Percentiles rank a stretch among this genome's conserved stretches.
phyloP scores from a whole-genome alignment of 2,329 filamentous ascomycete species.

The Fragosphaeria purpurea region DNA sequence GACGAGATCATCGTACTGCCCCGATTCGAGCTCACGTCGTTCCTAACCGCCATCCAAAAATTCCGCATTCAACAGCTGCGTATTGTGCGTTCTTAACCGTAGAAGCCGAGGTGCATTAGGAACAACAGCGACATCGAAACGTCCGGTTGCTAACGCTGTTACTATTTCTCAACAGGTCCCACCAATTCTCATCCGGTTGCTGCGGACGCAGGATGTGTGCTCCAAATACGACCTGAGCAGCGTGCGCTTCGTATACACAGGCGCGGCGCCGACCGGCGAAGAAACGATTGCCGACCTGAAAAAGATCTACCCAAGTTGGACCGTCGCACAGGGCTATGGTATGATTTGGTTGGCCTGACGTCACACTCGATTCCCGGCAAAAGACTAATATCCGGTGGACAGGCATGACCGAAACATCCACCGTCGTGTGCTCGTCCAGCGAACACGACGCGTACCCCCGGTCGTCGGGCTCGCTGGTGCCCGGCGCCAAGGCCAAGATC shows the following conservation, averaged over 20 bases:
- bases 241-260: slow-evolving; percentile 57
- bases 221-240: slow-evolving; percentile 62
- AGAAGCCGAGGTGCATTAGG: too few species aligned
- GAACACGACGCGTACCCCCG: slow-evolving; percentile 58
- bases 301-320: slow-evolving; percentile 51
- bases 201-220: slow-evolving; percentile 51
- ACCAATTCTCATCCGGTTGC: slow-evolving; percentile 69
- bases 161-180: slow-evolving; percentile 45
- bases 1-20: slow-evolving; percentile 61
- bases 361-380: too few species aligned
- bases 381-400: too few species aligned
- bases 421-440: slow-evolving; percentile 53
- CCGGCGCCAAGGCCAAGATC: slow-evolving; percentile 55
- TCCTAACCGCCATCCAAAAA: slow-evolving; percentile 52
- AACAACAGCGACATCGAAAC: too few species aligned
- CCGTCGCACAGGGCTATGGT: slow-evolving; percentile 63
- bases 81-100: slow-evolving; percentile 42
- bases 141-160: too few species aligned
- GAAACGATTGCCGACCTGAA: slow-evolving; percentile 59
- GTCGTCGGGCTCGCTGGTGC: slow-evolving; percentile 60
- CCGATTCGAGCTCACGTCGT: slow-evolving; percentile 59
- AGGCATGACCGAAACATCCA: slow-evolving; percentile 70
- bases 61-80: slow-evolving; percentile 58
- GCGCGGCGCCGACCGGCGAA: slow-evolving; percentile 66
- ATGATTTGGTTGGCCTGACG: slow-evolving; percentile 3